These are phyloP conservation scores for Trifolium subterraneum DNA, from an alignment of 306 rosid species.

Conservation along the genomic window DNA sequence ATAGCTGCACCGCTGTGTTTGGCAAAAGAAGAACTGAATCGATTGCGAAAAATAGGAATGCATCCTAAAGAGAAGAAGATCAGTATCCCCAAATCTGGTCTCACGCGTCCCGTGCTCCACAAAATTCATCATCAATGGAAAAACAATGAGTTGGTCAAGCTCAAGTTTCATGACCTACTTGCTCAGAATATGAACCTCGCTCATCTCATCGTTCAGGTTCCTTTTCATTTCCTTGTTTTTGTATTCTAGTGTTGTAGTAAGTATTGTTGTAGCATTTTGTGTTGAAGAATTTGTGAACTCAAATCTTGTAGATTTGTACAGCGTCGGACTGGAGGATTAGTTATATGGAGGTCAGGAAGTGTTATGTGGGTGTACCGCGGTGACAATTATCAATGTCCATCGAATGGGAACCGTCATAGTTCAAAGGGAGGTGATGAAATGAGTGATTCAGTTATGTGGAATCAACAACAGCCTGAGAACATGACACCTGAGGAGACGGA, in stretches of 20 bases:
- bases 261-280: neutral
- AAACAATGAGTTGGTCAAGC: slow-evolving; percentile 80
- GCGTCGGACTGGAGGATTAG: slow-evolving; percentile 90
- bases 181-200: slow-evolving; percentile 90
- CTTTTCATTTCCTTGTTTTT: neutral
- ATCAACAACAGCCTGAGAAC: slow-evolving; percentile 43
- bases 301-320: slow-evolving; percentile 66
- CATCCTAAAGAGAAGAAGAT: slow-evolving; percentile 60
- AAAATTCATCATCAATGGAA: slow-evolving; percentile 84
- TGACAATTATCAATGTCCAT: slow-evolving; percentile 67
- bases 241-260: neutral
- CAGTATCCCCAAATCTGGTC: slow-evolving; percentile 86
- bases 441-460: slow-evolving; percentile 44
- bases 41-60: slow-evolving; percentile 78
- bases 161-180: slow-evolving; percentile 87
- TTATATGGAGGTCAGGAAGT: slow-evolving; percentile 91
- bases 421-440: slow-evolving; percentile 48
- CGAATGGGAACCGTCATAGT: slow-evolving; percentile 36
- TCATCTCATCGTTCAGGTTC: slow-evolving; percentile 81
- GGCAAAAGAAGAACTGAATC: slow-evolving; percentile 76
- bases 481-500: slow-evolving; percentile 81
- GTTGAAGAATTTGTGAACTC: slow-evolving; percentile 49
- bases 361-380: slow-evolving; percentile 94
- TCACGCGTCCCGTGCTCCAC: slow-evolving; percentile 72
- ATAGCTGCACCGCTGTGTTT: slow-evolving; percentile 65